Percentiles rank a stretch among this genome's conserved stretches.
These are phyloP conservation scores for Catenaria anguillulae DNA, from an alignment of 371 early-diverging fungal genomes.

Conservation along the genomic window DNA sequence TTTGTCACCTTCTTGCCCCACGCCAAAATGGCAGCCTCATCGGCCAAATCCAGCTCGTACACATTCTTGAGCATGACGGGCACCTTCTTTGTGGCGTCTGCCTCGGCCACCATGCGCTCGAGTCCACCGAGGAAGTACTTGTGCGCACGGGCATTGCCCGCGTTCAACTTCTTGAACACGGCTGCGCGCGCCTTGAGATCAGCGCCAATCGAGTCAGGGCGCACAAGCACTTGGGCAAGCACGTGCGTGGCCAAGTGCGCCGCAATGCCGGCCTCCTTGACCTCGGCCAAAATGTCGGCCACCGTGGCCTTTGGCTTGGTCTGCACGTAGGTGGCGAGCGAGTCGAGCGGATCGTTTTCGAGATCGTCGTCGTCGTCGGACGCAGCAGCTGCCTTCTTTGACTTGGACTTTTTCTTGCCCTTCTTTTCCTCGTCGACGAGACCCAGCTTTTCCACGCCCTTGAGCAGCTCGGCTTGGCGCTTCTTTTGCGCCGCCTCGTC, in stretches of 20 bases:
- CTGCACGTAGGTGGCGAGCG: constrained; percentile 22
- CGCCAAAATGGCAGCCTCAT: constrained; percentile 71
- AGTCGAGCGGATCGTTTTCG: constrained; percentile 21
- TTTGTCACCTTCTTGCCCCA: constrained; percentile 84
- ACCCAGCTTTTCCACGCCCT: constrained; percentile 22
- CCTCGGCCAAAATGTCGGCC: constrained; percentile 57
- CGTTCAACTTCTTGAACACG: constrained; percentile 24
- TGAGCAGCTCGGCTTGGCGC: constrained; percentile 51
- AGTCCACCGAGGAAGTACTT: constrained; percentile 80
- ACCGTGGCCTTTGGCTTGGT: constrained; percentile 27
- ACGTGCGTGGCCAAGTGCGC: constrained; percentile 47
- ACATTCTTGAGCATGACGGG: constrained; percentile 68
- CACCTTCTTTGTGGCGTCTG: constrained; percentile 50
- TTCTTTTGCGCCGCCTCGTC: constrained; percentile 59
- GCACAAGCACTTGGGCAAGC: constrained; percentile 53
- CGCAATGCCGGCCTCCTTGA: constrained; percentile 55
- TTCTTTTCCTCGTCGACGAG: constrained; percentile 26
- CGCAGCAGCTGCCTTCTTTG: constrained; percentile 3
- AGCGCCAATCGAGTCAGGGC: constrained; percentile 26
- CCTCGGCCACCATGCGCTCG: constrained; percentile 66
- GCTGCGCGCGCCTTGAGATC: constrained; percentile 26
- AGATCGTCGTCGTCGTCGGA: constrained; percentile 51
- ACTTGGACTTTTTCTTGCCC: constrained; percentile 10
- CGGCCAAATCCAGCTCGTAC: constrained; percentile 79
- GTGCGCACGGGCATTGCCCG: constrained; percentile 44